Evolutionary conservation across 768 basidiomycete species (phyloP).

Genomic region (Russula griseocarnosa): DNA sequence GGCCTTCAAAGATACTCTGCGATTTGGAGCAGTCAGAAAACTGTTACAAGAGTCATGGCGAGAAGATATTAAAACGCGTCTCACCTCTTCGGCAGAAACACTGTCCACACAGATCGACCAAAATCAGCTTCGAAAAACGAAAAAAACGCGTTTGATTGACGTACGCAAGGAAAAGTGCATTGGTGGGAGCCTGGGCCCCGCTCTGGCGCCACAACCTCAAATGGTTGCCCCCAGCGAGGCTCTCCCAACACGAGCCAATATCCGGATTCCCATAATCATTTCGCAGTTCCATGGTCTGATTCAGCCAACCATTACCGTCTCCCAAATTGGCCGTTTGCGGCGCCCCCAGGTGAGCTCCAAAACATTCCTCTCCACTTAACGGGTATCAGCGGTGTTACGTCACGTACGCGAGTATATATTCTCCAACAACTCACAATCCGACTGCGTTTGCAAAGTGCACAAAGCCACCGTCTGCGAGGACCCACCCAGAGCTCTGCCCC

Average conservation of each 20-base stretch:
- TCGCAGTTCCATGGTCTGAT: conserved; percentile 45
- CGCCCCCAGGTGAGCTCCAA: conserved; percentile 36
- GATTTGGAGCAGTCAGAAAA: neutral
- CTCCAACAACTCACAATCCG: conserved; percentile 23
- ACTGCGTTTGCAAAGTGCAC: conserved; percentile 20
- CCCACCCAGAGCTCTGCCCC: conserved; percentile 19
- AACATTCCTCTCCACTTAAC: conserved; percentile 31
- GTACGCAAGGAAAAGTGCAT: conserved; percentile 38
- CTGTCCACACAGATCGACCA: neutral
- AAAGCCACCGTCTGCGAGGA: conserved; percentile 25
- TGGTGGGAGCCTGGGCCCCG: conserved; percentile 33
- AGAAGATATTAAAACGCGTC: neutral
- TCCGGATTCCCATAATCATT: conserved; percentile 40
- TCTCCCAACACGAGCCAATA: conserved; percentile 43
- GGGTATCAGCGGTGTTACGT: neutral
- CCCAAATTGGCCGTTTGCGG: conserved; percentile 46
- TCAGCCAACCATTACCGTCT: conserved; percentile 44
- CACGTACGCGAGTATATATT: neutral
- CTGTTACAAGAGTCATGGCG: neutral
- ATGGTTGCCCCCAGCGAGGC: conserved; percentile 30
- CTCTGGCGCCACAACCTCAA: conserved; percentile 34
- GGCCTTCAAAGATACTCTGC: conserved; percentile 26
- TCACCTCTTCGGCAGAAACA: conserved; percentile 31
- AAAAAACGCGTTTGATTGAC: conserved; percentile 15
- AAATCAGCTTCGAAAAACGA: neutral